phyloP scores from a whole-genome alignment of 176 grass and related monocot genomes.

The Miscanthus lutarioriparius region DNA sequence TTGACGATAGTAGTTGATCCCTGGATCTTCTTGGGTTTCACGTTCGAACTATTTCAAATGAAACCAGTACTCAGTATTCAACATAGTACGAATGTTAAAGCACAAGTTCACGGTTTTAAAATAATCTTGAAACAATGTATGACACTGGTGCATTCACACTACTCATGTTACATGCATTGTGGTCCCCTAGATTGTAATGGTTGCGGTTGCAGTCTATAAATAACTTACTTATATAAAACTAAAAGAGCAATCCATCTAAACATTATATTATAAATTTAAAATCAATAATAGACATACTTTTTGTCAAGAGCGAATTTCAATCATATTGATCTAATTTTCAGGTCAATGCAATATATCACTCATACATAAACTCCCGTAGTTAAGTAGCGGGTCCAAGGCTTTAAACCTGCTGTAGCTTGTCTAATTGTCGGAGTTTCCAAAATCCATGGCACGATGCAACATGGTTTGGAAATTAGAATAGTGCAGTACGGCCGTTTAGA shows the following conservation, averaged over 20 bases:
- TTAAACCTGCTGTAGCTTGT: no score
- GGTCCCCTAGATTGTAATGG: no score
- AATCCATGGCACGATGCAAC: no score
- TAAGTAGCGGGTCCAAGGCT: no score
- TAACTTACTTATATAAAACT: no score
- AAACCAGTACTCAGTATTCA: conserved; percentile 19
- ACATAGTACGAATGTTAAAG: conserved; percentile 2
- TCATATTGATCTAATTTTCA: neutral
- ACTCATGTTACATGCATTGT: neutral
- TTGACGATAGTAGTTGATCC: conserved; percentile 38
- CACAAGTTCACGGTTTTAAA: conserved; percentile 18
- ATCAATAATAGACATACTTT: neutral
- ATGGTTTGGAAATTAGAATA: no score
- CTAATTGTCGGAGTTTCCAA: no score
- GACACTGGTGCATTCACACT: neutral
- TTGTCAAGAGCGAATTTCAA: neutral
- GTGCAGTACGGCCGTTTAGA: no score
- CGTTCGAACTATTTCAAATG: conserved; percentile 12
- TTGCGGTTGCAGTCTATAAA: no score
- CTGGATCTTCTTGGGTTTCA: conserved; percentile 6
- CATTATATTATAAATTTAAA: neutral
- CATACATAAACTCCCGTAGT: no score
- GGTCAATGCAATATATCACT: neutral
- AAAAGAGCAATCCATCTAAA: neutral
- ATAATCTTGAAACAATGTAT: conserved; percentile 13